Conservation (phyloP, 2,329 filamentous ascomycete species). For the Cercospora brassicicola region DNA sequence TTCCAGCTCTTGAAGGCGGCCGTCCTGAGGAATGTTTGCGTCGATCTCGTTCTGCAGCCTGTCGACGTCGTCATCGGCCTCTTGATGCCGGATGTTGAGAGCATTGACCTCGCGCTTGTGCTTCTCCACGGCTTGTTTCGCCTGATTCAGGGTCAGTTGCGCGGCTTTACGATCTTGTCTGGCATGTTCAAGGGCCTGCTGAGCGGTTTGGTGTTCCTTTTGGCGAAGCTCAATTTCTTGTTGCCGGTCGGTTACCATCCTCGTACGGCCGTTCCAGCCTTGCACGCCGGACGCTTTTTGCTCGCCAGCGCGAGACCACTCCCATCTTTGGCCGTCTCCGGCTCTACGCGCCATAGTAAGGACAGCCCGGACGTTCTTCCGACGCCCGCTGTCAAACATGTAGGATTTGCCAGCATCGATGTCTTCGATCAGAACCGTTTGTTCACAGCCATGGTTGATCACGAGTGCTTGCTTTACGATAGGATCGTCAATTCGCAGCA, state of each 20-base stretch:
- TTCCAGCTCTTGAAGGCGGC: conserved; percentile 47
- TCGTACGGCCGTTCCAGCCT: conserved; percentile 56
- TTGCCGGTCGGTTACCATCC: conserved; percentile 52
- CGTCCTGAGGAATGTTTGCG: conserved; percentile 62
- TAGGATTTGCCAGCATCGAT: conserved; percentile 65
- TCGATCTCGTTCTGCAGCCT: conserved; percentile 67
- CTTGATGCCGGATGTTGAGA: conserved; percentile 59
- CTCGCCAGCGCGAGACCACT: conserved; percentile 51
- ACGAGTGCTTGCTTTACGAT: conserved; percentile 78
- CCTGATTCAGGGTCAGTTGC: conserved; percentile 52
- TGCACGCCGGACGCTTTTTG: conserved; percentile 55
- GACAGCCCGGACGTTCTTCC: conserved; percentile 69
- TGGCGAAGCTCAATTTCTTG: conserved; percentile 45
- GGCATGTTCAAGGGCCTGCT: conserved; percentile 54
- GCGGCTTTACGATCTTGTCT: conserved; percentile 52
- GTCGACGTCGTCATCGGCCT: conserved; percentile 62
- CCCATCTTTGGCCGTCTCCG: conserved; percentile 60
- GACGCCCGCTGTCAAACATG: conserved; percentile 60
- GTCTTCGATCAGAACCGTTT: conserved; percentile 73
- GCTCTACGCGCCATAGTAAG: conserved; percentile 62
- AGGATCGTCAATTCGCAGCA: conserved; percentile 76
- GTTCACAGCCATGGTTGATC: conserved; percentile 79
- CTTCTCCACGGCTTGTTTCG: conserved; percentile 50
- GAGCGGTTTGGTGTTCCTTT: conserved; percentile 38
- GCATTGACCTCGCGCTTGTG: conserved; percentile 51